Evolutionary conservation across 768 basidiomycete genomes (phyloP).

Genomic region (Termitomyces sp.): DNA sequence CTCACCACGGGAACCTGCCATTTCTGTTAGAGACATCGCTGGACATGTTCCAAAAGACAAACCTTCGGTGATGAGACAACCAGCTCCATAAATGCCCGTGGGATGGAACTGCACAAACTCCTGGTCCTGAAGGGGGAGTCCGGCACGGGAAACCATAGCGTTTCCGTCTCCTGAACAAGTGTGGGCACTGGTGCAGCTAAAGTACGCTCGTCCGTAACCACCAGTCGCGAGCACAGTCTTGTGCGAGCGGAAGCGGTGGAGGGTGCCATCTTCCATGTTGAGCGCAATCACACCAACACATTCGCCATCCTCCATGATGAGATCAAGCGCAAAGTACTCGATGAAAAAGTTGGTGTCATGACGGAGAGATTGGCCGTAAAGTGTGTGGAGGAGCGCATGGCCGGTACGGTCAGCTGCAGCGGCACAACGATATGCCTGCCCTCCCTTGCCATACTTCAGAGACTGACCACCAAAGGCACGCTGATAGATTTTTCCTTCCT

Average conservation of each 20-base stretch:
- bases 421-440: conserved; percentile 98
- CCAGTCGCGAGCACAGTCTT: conserved; percentile 98
- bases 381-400: conserved; percentile 96
- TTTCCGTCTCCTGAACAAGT: conserved; percentile 99
- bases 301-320: conserved; percentile 98
- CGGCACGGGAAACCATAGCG: conserved; percentile 96
- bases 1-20: conserved; percentile 91
- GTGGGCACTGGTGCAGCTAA: conserved; percentile 97
- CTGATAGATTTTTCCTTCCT: conserved; percentile 99
- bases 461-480: conserved; percentile 99
- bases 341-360: conserved; percentile 99
- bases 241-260: conserved; percentile 97
- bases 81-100: conserved; percentile 98
- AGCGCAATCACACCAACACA: conserved; percentile 99
- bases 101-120: conserved; percentile 99
- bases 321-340: conserved; percentile 98
- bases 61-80: conserved; percentile 99
- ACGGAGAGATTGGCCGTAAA: conserved; percentile 97
- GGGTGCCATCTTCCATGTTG: conserved; percentile 99
- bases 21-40: neutral
- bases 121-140: conserved; percentile 91
- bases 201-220: conserved; percentile 97
- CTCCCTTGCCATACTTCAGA: conserved; percentile 94
- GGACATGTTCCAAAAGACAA: conserved; percentile 6
- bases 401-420: conserved; percentile 99